Evolutionary conservation across 2,329 filamentous ascomycete species (phyloP).

Genomic region (Cladosporium sp.): DNA sequence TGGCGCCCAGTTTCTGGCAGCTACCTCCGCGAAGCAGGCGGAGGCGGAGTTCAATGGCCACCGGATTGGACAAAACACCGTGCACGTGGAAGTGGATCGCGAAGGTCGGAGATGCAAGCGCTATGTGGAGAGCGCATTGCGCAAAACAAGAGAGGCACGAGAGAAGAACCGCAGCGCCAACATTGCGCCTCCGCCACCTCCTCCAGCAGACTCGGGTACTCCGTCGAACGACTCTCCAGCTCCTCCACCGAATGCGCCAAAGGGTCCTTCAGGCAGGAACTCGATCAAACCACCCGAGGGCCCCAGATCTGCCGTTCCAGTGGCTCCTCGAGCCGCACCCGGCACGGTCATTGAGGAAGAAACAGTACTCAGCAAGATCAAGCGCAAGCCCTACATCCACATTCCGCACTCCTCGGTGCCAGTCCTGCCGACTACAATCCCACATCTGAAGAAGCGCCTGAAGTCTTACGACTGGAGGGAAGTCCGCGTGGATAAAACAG

Average conservation of each 20-base stretch:
- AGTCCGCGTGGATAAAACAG: conserved; percentile 78
- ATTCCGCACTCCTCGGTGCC: conserved; percentile 85
- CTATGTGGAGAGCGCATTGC: conserved; percentile 73
- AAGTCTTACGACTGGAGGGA: conserved; percentile 80
- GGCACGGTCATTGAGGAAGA: conserved; percentile 60
- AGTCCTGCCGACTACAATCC: conserved; percentile 78
- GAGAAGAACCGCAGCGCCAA: conserved; percentile 44
- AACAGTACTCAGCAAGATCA: conserved; percentile 67
- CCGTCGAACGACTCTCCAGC: conserved; percentile 50
- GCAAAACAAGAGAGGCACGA: conserved; percentile 64
- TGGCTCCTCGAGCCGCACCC: conserved; percentile 46
- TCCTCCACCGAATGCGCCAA: conserved; percentile 81
- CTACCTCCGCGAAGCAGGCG: conserved; percentile 78
- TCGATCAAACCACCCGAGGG: conserved; percentile 37
- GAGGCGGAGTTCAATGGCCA: conserved; percentile 74
- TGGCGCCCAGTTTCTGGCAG: conserved; percentile 63
- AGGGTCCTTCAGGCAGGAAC: conserved; percentile 69
- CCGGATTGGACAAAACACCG: conserved; percentile 72
- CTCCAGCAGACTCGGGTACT: conserved; percentile 33
- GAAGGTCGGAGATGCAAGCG: conserved; percentile 80
- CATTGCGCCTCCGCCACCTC: conserved; percentile 30
- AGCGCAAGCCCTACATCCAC: conserved; percentile 84
- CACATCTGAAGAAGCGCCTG: conserved; percentile 85
- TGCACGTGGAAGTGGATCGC: conserved; percentile 85
- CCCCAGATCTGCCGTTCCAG: conserved; percentile 42